Evolutionary conservation across 306 rosid species (phyloP).

Genomic region (Rosa chinensis): DNA sequence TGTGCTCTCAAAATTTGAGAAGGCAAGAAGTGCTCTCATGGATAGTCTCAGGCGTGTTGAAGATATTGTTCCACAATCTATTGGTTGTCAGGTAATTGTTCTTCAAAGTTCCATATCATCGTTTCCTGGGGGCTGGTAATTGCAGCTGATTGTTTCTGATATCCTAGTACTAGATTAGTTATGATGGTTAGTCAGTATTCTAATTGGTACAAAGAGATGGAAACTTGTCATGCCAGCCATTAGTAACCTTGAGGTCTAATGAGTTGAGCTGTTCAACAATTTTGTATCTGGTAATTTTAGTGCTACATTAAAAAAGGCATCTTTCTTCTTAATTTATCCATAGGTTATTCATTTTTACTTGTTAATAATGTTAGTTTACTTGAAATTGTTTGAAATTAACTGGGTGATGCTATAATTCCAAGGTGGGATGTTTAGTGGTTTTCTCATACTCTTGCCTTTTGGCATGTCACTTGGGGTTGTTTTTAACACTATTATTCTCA

Average conservation of each 20-base stretch:
- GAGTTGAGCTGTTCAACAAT: not conserved
- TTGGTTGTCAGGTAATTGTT: slow-evolving; percentile 80
- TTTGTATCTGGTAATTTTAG: not conserved
- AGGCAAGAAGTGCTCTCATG: slow-evolving; percentile 82
- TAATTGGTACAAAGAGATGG: not conserved
- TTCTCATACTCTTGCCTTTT: slow-evolving; percentile 11
- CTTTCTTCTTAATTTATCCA: not conserved
- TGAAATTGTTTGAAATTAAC: slow-evolving; percentile 1
- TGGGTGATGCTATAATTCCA: not conserved
- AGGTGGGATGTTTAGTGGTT: not conserved
- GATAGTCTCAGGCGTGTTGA: slow-evolving; percentile 83
- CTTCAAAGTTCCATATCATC: not conserved
- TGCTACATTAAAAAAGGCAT: not conserved
- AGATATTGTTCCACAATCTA: slow-evolving; percentile 91
- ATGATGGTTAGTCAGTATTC: not conserved
- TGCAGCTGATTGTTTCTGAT: not conserved
- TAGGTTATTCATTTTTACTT: not conserved
- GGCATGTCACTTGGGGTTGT: slow-evolving; percentile 13
- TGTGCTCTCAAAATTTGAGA: slow-evolving; percentile 82
- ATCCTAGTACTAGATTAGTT: not conserved
- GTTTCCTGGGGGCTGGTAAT: slow-evolving; percentile 1
- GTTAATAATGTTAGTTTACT: not conserved
- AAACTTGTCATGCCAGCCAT: not conserved
- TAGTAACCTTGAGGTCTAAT: not conserved
- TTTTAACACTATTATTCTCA: slow-evolving; percentile 18